A percentile compares a stretch with the other conserved stretches of the same genome.
phyloP scores from a whole-genome alignment of 352 stramenopile species.

The Pythium volutum region DNA sequence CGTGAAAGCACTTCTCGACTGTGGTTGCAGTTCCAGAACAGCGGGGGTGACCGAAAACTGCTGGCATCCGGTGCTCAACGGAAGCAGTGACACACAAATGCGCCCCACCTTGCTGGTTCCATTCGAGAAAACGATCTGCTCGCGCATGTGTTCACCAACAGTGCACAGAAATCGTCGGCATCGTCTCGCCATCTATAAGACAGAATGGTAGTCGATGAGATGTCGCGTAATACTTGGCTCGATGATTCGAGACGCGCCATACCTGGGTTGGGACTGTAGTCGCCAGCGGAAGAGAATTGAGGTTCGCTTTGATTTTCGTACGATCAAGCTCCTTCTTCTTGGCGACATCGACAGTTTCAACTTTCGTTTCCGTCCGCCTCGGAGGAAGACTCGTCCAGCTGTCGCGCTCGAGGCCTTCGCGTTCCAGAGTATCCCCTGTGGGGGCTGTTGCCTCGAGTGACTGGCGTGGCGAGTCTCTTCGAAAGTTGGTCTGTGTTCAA shows the following conservation, averaged over 20 bases:
- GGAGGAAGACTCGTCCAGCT: background rate
- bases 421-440: background rate
- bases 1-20: slow-evolving; percentile 58
- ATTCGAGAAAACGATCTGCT: slow-evolving; percentile 79
- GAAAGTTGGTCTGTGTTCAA: background rate
- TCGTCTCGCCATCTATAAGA: slow-evolving; percentile 43
- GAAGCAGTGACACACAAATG: slow-evolving; percentile 76
- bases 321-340: background rate
- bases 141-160: slow-evolving; percentile 65
- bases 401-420: background rate
- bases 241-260: background rate
- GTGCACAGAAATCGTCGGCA: slow-evolving; percentile 71
- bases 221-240: background rate
- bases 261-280: slow-evolving; percentile 18
- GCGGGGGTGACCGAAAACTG: slow-evolving; percentile 78
- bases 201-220: background rate
- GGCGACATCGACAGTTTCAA: background rate
- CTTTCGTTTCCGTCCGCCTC: background rate
- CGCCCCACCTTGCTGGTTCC: slow-evolving; percentile 46
- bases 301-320: background rate
- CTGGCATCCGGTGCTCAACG: slow-evolving; percentile 80
- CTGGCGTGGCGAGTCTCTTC: slow-evolving; percentile 1
- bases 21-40: slow-evolving; percentile 65
- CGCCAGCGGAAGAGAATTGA: slow-evolving; percentile 8
- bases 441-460: background rate